Percentiles rank a stretch among this genome's conserved stretches.
phyloP scores from a whole-genome alignment of 176 grass and related monocot genomes.

The Leersia perrieri region DNA sequence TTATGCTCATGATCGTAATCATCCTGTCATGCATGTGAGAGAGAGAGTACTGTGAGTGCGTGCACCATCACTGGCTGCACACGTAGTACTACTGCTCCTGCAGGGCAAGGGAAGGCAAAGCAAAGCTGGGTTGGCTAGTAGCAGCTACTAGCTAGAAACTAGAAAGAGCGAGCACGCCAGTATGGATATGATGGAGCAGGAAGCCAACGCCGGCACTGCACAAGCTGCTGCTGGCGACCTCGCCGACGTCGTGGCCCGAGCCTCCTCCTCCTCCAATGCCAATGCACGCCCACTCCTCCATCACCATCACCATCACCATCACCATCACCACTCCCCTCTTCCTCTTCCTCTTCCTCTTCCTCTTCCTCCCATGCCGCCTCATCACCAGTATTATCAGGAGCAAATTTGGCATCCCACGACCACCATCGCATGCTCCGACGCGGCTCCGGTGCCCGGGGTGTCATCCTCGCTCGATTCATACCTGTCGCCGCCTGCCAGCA shows the following conservation, averaged over 20 bases:
- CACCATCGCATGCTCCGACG: background rate
- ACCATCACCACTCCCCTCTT: background rate
- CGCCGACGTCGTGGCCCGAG: slow-evolving; percentile 48
- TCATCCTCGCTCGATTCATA: slow-evolving; percentile 6
- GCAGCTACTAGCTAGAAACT: background rate
- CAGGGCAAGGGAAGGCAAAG: too few relatives aligned
- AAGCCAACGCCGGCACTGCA: slow-evolving; percentile 19
- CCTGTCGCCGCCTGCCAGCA: background rate
- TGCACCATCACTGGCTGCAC: background rate
- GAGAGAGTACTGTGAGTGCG: slow-evolving; percentile 2
- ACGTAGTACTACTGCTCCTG: slow-evolving; percentile 13
- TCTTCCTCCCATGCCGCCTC: slow-evolving; percentile 8
- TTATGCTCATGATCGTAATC: background rate
- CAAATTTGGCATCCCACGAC: too few relatives aligned
- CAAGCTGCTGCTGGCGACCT: slow-evolving; percentile 40
- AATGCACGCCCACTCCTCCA: background rate
- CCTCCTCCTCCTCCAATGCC: too few relatives aligned
- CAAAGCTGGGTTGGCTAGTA: background rate
- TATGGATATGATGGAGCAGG: slow-evolving; percentile 42
- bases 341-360: background rate
- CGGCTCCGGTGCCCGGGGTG: background rate
- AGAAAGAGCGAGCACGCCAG: slow-evolving; percentile 28
- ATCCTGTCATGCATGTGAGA: background rate
- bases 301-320: background rate
- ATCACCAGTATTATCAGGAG: background rate